phyloP scores from a whole-genome alignment of 495 filamentous ascomycete genomes.

The Aspergillus indologenus region DNA sequence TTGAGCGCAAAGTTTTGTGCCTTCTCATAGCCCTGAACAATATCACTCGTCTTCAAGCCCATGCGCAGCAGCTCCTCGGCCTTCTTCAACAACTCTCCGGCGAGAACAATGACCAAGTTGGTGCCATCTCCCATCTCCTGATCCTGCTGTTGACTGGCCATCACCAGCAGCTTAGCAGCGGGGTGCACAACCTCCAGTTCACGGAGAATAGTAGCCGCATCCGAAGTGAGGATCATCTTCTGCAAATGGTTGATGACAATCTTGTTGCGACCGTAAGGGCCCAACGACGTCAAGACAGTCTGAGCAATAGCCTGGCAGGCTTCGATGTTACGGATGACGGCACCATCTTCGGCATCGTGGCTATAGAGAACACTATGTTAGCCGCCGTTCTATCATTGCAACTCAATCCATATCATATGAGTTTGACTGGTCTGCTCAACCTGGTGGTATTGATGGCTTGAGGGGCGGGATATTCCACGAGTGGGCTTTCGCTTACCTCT shows the following conservation, averaged over 20 bases:
- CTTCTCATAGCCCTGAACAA: slow-evolving; percentile 92
- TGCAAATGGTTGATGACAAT: slow-evolving; percentile 99
- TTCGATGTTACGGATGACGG: slow-evolving; percentile 97
- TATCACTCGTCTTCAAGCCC: slow-evolving; percentile 95
- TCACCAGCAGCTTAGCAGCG: slow-evolving; percentile 96
- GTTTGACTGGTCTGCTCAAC: slow-evolving; percentile 3
- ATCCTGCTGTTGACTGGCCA: slow-evolving; percentile 99
- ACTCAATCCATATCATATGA: neutral
- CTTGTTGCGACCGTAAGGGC: slow-evolving; percentile 98
- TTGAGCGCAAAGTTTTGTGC: slow-evolving; percentile 85
- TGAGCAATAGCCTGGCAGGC: slow-evolving; percentile 93
- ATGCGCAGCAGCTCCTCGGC: slow-evolving; percentile 93
- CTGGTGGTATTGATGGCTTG: slow-evolving; percentile 20
- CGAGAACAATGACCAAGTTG: slow-evolving; percentile 94
- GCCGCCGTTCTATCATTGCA: neutral
- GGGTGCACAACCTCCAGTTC: slow-evolving; percentile 99
- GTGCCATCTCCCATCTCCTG: slow-evolving; percentile 98
- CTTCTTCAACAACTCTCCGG: slow-evolving; percentile 94
- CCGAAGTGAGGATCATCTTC: slow-evolving; percentile 98
- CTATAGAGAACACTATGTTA: slow-evolving; percentile 43
- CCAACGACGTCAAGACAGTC: slow-evolving; percentile 94
- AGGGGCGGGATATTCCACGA: slow-evolving; percentile 28
- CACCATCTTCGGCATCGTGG: slow-evolving; percentile 98
- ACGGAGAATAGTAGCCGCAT: slow-evolving; percentile 94
- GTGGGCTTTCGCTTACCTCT: slow-evolving; percentile 66